These are phyloP conservation scores for Silybum marianum DNA, from an alignment of 129 eudicot species.

Conservation along the genomic window DNA sequence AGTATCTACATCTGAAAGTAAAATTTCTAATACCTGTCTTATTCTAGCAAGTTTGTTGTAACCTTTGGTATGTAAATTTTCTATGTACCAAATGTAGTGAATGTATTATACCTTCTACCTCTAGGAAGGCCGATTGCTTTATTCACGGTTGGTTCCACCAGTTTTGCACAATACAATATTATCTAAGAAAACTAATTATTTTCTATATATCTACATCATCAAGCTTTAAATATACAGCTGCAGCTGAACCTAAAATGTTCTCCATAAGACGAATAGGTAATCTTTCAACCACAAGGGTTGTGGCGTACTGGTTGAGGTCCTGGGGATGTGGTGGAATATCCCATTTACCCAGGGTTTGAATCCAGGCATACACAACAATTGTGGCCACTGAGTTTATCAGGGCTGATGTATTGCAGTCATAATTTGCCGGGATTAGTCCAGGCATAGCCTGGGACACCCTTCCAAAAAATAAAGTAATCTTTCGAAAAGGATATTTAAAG, in stretches of 20 bases:
- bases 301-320: too few species aligned
- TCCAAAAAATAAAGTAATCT: too few species aligned
- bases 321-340: too few species aligned
- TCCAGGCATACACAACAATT: too few species aligned
- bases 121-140: not conserved
- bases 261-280: not conserved
- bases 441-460: too few species aligned
- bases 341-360: too few species aligned
- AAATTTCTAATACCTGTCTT: not conserved
- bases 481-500: not conserved
- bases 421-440: too few species aligned
- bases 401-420: too few species aligned
- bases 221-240: not conserved
- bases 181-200: not conserved
- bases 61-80: not conserved
- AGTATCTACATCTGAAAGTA: not conserved
- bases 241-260: not conserved
- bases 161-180: not conserved
- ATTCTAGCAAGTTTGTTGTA: not conserved
- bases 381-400: too few species aligned
- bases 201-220: not conserved
- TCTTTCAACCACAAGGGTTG: too few species aligned
- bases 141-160: not conserved
- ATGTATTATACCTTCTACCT: not conserved
- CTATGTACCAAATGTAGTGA: not conserved